These are phyloP conservation scores for Trametes cubensis DNA, from an alignment of 768 basidiomycete species.

Conservation along the genomic window DNA sequence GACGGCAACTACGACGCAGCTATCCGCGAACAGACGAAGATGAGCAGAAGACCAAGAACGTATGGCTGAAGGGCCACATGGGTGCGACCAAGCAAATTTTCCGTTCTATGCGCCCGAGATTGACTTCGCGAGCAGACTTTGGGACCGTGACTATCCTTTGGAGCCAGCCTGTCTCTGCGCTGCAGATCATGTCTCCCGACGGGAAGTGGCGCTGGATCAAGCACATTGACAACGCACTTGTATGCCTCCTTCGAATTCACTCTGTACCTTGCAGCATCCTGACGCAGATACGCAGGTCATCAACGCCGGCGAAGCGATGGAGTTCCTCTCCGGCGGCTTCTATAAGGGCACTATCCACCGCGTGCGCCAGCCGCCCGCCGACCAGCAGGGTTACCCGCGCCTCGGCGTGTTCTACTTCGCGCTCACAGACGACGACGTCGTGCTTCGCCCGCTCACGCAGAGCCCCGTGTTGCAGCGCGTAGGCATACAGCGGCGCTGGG, in stretches of 20 bases:
- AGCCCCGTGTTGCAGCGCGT: slow-evolving; percentile 38
- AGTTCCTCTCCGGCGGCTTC: slow-evolving; percentile 40
- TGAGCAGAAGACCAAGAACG: slow-evolving; percentile 33
- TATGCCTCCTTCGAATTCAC: slow-evolving; percentile 16
- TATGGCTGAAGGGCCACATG: slow-evolving; percentile 44
- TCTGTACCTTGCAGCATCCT: background rate
- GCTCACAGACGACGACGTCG: slow-evolving; percentile 36
- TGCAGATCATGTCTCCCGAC: slow-evolving; percentile 40
- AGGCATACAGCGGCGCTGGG: slow-evolving; percentile 34
- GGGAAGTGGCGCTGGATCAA: slow-evolving; percentile 42
- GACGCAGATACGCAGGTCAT: slow-evolving; percentile 37
- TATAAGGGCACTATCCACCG: slow-evolving; percentile 43
- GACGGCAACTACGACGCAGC: slow-evolving; percentile 22
- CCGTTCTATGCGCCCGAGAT: no score
- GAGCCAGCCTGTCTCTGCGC: slow-evolving; percentile 42
- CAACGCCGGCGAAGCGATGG: slow-evolving; percentile 40
- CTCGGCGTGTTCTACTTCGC: slow-evolving; percentile 42
- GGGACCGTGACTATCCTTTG: slow-evolving; percentile 40
- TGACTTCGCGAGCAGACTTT: slow-evolving; percentile 30
- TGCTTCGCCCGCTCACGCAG: slow-evolving; percentile 33
- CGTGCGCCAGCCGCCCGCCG: slow-evolving; percentile 40
- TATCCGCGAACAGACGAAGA: slow-evolving; percentile 39
- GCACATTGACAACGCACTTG: slow-evolving; percentile 41
- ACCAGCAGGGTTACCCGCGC: slow-evolving; percentile 38
- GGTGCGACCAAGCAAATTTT: slow-evolving; percentile 24